phyloP scores from a whole-genome alignment of 1,284 basidiomycete genomes.

The Tremellales sp. region DNA sequence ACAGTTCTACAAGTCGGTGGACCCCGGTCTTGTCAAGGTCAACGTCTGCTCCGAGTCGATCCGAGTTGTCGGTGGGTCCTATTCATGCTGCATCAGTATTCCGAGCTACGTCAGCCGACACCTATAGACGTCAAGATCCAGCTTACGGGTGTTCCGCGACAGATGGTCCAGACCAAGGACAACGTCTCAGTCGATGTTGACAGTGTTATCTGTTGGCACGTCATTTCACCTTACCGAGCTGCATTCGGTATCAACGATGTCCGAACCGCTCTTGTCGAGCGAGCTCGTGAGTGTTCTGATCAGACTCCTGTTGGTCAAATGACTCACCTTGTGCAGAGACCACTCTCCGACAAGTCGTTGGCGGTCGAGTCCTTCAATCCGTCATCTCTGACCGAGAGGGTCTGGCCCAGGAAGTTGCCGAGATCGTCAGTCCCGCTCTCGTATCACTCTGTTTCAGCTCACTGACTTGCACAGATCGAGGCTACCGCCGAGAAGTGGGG shows the following conservation, averaged over 20 bases:
- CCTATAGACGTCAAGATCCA: conserved; percentile 82
- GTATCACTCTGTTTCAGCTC: neutral
- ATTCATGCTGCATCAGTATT: neutral
- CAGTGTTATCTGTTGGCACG: conserved; percentile 47
- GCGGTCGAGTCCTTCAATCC: conserved; percentile 64
- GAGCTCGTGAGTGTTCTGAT: conserved; percentile 57
- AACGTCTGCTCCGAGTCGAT: conserved; percentile 88
- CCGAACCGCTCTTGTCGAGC: conserved; percentile 79
- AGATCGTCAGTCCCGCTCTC: conserved; percentile 62
- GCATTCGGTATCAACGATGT: conserved; percentile 89
- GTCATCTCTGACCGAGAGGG: conserved; percentile 78
- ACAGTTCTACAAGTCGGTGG: conserved; percentile 89
- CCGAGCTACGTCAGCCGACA: neutral
- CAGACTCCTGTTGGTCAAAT: neutral
- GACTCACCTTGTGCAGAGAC: conserved; percentile 55
- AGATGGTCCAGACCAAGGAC: conserved; percentile 67
- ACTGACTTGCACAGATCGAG: conserved; percentile 33
- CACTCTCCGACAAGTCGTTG: conserved; percentile 90
- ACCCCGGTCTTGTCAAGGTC: conserved; percentile 85
- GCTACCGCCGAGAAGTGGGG: conserved; percentile 76
- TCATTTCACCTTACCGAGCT: conserved; percentile 71
- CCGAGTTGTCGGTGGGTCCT: conserved; percentile 54
- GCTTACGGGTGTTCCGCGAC: conserved; percentile 77
- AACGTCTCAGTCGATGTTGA: conserved; percentile 57
- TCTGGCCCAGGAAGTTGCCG: conserved; percentile 91